Conservation (phyloP, 169 alveolate species). For the Nephromyces sp. region DNA sequence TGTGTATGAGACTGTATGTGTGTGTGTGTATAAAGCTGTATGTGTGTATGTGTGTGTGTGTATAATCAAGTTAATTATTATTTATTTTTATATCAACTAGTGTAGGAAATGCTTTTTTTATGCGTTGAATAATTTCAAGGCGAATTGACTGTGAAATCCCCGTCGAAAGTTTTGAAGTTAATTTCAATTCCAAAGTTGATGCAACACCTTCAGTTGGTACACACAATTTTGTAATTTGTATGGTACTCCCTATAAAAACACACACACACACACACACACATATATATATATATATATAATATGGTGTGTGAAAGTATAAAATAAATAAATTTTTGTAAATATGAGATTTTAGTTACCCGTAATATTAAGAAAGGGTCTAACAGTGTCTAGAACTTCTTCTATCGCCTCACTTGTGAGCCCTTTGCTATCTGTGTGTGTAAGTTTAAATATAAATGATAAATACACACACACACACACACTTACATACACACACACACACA, state of each 20-base stretch:
- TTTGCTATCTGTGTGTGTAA: not conserved
- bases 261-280: no score
- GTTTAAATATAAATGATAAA: no score
- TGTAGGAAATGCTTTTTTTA: not conserved
- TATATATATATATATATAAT: no score
- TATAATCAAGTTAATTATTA: no score
- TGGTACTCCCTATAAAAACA: not conserved
- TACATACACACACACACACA: no score
- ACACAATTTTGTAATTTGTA: not conserved
- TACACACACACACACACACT: no score
- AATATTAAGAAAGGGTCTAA: not conserved
- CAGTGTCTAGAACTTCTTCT: conserved; percentile 1
- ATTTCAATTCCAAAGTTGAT: not conserved
- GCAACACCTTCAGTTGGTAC: not conserved
- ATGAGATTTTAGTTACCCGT: conserved; percentile 4
- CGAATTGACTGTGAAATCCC: not conserved
- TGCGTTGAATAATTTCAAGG: not conserved
- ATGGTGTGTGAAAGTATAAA: no score
- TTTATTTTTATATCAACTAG: not conserved
- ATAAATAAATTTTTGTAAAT: no score
- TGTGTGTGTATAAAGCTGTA: no score
- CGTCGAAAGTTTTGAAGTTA: not conserved
- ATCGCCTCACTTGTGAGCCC: not conserved
- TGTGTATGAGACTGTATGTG: no score
- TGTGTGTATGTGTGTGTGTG: no score